Conservation (phyloP, 164 flowering plant genomes). For the Macadamia integrifolia region DNA sequence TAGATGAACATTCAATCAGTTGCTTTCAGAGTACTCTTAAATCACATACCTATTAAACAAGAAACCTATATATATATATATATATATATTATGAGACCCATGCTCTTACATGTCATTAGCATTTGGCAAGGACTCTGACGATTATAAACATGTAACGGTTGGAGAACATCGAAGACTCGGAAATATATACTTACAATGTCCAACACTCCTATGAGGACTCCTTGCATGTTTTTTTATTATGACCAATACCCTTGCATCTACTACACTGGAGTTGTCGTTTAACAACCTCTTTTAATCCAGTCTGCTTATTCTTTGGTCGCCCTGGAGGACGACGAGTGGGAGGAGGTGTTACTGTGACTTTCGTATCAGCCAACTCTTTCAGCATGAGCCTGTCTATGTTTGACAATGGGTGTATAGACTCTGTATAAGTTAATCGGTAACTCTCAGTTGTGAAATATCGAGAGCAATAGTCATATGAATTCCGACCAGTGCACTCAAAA, state of each 20-base stretch:
- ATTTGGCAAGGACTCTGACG: too few species aligned
- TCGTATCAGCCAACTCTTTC: conserved; percentile 5
- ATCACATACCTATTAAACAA: too few species aligned
- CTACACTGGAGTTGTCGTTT: conserved; percentile 62
- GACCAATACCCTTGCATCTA: conserved; percentile 60
- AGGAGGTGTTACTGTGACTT: conserved; percentile 41
- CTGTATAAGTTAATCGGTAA: conserved; percentile 49
- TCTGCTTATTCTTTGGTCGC: conserved; percentile 43
- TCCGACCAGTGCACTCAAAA: conserved; percentile 29
- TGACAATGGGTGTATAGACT: conserved; percentile 43
- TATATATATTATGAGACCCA: too few species aligned
- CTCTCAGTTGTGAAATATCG: conserved; percentile 44
- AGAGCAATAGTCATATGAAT: conserved; percentile 48
- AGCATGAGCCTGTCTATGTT: conserved; percentile 13
- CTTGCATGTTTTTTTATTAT: conserved; percentile 58
- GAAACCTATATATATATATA: too few species aligned
- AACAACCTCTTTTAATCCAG: conserved; percentile 26
- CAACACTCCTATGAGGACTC: too few species aligned
- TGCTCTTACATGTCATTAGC: too few species aligned
- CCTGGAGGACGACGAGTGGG: conserved; percentile 60
- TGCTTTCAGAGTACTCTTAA: too few species aligned
- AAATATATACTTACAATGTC: too few species aligned
- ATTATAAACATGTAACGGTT: too few species aligned
- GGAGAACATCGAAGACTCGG: too few species aligned
- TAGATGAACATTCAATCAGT: too few species aligned